Evolutionary conservation across 2,329 filamentous ascomycete genomes (phyloP).

Genomic region (Capronia americana): DNA sequence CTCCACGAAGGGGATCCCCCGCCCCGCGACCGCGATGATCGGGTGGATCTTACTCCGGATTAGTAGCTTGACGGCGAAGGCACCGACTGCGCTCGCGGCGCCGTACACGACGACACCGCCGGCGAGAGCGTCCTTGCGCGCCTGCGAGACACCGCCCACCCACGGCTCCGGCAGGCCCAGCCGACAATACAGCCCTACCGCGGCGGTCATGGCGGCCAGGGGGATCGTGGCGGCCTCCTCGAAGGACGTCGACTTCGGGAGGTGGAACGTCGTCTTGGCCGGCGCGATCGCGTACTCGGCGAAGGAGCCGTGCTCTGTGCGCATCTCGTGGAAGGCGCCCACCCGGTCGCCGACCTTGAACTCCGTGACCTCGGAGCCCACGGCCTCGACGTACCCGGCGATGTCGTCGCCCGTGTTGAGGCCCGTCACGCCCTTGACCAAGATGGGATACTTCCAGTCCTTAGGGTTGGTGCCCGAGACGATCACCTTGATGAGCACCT

Average conservation of each 20-base stretch:
- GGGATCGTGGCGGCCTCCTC: slow-evolving; percentile 52
- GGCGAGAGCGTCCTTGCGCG: slow-evolving; percentile 25
- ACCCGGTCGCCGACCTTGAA: slow-evolving; percentile 65
- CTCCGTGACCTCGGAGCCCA: slow-evolving; percentile 59
- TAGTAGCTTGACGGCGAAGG: slow-evolving; percentile 66
- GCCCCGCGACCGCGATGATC: slow-evolving; percentile 66
- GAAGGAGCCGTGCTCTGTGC: slow-evolving; percentile 57
- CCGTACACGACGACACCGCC: slow-evolving; percentile 60
- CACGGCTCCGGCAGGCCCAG: slow-evolving; percentile 36
- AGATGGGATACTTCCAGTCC: slow-evolving; percentile 51
- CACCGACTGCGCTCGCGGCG: slow-evolving; percentile 63
- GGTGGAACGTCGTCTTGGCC: slow-evolving; percentile 62
- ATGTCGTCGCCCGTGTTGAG: slow-evolving; percentile 60
- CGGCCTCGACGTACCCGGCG: slow-evolving; percentile 57
- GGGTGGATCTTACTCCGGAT: slow-evolving; percentile 64
- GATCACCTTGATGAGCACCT: slow-evolving; percentile 52
- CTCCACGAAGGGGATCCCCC: slow-evolving; percentile 58
- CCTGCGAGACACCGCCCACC: slow-evolving; percentile 26
- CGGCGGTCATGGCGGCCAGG: slow-evolving; percentile 34
- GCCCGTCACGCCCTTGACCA: slow-evolving; percentile 14
- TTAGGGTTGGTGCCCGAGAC: slow-evolving; percentile 57
- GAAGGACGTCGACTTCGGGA: slow-evolving; percentile 59
- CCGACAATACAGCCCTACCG: slow-evolving; percentile 29
- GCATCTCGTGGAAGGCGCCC: slow-evolving; percentile 58
- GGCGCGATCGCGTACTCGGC: slow-evolving; percentile 64